phyloP scores from a whole-genome alignment of 805 yeast species.

The Pichia cephalocereana region DNA sequence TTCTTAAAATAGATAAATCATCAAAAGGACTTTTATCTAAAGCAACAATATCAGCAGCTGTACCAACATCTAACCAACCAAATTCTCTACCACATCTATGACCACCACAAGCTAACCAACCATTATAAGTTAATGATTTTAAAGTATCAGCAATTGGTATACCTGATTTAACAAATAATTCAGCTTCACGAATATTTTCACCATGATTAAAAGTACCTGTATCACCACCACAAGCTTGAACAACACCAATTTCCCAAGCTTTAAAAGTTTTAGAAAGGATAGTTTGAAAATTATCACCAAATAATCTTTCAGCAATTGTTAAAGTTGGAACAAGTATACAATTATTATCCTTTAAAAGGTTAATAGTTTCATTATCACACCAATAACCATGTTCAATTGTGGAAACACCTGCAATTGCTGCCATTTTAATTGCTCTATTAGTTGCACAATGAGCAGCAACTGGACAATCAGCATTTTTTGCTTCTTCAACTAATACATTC shows the following conservation, averaged over 20 bases:
- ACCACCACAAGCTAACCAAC: conserved; percentile 24
- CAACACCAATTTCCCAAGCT: conserved; percentile 19
- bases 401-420: conserved; percentile 20
- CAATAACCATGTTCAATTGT: conserved; percentile 22
- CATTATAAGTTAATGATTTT: conserved; percentile 17
- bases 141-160: conserved; percentile 17
- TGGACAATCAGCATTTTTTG: conserved; percentile 18
- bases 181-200: conserved; percentile 22
- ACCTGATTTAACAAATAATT: conserved; percentile 20
- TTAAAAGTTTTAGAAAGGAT: conserved; percentile 15
- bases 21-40: conserved; percentile 16
- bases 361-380: conserved; percentile 17
- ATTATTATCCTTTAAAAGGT: conserved; percentile 12
- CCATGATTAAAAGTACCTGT: conserved; percentile 25
- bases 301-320: conserved; percentile 17
- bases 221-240: conserved; percentile 23
- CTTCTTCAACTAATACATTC: conserved; percentile 20
- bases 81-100: conserved; percentile 17
- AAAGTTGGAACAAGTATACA: conserved; percentile 22
- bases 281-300: conserved; percentile 12
- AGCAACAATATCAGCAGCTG: conserved; percentile 21
- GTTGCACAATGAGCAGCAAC: conserved; percentile 24
- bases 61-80: conserved; percentile 19
- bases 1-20: conserved; percentile 11
- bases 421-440: conserved; percentile 19